Evolutionary conservation across 2,329 filamentous ascomycete genomes (phyloP), one percentile per base, ranked within the genome.

Genomic region (Fusarium pininemorale): DNA sequence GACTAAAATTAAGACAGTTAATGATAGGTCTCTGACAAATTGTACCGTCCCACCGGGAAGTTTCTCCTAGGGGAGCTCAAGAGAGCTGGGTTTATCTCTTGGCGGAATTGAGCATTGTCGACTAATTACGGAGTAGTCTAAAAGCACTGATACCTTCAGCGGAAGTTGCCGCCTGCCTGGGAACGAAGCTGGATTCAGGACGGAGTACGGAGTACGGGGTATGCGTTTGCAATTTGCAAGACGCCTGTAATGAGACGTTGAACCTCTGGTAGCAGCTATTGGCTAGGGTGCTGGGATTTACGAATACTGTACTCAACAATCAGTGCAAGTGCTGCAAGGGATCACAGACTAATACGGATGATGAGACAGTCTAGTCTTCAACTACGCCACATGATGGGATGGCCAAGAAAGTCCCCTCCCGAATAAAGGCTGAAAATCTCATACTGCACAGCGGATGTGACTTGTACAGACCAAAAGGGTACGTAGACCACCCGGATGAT

Each of bases 11-110:
- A 50, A 63, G 57, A 51, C 39, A 57, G 30, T 39, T 41, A 26
- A 35, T 44, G 32, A 24, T 50, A 44, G n/a, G 18, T 56, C 30
- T 53, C 51, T 35, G 42, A 54, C 50, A 54, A 62, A 48, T 59
- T 67, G 67, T 57, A 56, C 67, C 62, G 42, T 71, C 50, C 56
- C 37, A 71, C 62, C 30, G 62, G 55, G 53, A 70, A 63, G 16
- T 37, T 42, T 32, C 53, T 65, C 28, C 60, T 51, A 24, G 32
- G 45, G 32, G 57, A 62, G 37, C 39, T 44, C 28, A 32, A 30
- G 47, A 53, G 50, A 51, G 30, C 42, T 24, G 39, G 57, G 56
- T 44, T 58, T 37, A 55, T 35, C 53, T 57, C 66, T 71, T 66
- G 66, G 61, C 66, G 45, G 35, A 41, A 32, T 24, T 38, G 53